Percentiles rank a stretch among this genome's conserved stretches.
Conservation (phyloP, 371 early-diverging fungal species). For the Mitosporidium daphniae region DNA sequence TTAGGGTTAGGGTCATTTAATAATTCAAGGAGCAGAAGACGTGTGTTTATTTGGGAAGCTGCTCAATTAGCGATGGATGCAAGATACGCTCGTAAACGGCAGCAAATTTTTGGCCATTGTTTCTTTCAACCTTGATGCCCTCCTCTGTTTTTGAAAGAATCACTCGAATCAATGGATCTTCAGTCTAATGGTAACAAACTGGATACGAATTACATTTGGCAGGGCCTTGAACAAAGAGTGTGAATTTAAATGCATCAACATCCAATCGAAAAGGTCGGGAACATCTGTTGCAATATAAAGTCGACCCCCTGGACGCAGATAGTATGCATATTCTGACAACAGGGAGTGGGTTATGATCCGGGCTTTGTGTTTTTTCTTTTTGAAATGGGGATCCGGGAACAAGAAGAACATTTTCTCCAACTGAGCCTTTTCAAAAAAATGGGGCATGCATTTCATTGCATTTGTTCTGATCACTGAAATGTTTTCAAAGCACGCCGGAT, state of each 20-base stretch:
- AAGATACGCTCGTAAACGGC: slow-evolving; percentile 64
- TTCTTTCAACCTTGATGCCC: slow-evolving; percentile 71
- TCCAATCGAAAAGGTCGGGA: slow-evolving; percentile 63
- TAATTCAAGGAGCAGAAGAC: no score
- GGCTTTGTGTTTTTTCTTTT: slow-evolving; percentile 92
- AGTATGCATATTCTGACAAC: slow-evolving; percentile 73
- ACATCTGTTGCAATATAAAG: slow-evolving; percentile 72
- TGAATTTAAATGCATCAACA: slow-evolving; percentile 54
- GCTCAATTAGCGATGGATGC: no score
- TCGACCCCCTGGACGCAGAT: slow-evolving; percentile 43
- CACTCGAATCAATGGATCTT: slow-evolving; percentile 42
- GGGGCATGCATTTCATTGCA: slow-evolving; percentile 90
- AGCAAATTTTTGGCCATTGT: slow-evolving; percentile 58
- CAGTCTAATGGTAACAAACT: slow-evolving; percentile 5
- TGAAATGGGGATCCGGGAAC: slow-evolving; percentile 95
- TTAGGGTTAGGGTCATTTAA: no score
- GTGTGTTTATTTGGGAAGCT: no score
- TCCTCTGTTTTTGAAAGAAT: slow-evolving; percentile 65
- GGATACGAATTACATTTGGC: neutral
- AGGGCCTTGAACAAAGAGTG: slow-evolving; percentile 45
- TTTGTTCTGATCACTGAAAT: slow-evolving; percentile 79
- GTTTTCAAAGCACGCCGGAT: slow-evolving; percentile 47
- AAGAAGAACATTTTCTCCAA: slow-evolving; percentile 87
- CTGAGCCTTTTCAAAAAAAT: slow-evolving; percentile 69
- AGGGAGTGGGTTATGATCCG: slow-evolving; percentile 64